These are phyloP conservation scores for Huntiella moniliformis DNA, from an alignment of 2,329 filamentous ascomycete genomes.

Conservation along the genomic window DNA sequence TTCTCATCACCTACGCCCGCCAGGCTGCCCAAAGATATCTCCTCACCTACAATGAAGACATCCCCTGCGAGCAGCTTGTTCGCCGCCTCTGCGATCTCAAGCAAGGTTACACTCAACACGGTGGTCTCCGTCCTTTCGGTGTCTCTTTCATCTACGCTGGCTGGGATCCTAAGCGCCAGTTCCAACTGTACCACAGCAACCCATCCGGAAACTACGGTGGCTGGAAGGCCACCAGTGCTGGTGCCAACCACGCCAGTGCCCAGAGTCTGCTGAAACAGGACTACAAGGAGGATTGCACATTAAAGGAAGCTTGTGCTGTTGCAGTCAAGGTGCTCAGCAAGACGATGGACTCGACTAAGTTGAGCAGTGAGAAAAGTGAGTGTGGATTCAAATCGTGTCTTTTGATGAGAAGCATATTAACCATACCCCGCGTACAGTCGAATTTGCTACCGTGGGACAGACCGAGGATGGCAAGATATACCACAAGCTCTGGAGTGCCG, in stretches of 20 bases:
- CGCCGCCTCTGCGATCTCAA: slow-evolving; percentile 93
- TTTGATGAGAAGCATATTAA: no score
- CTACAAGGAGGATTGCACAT: slow-evolving; percentile 93
- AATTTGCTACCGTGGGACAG: slow-evolving; percentile 94
- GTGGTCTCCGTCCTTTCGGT: slow-evolving; percentile 92
- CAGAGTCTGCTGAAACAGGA: slow-evolving; percentile 97
- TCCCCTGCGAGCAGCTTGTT: slow-evolving; percentile 96
- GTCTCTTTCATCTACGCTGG: slow-evolving; percentile 99
- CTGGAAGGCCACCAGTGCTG: slow-evolving; percentile 96
- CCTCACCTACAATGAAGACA: slow-evolving; percentile 98
- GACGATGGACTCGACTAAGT: slow-evolving; percentile 98
- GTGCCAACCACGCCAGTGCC: slow-evolving; percentile 93
- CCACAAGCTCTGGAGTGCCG: slow-evolving; percentile 90
- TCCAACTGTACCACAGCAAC: slow-evolving; percentile 98
- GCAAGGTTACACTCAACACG: slow-evolving; percentile 97
- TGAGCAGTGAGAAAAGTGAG: slow-evolving; percentile 98
- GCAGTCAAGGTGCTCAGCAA: slow-evolving; percentile 98
- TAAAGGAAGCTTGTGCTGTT: slow-evolving; percentile 92
- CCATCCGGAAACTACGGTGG: slow-evolving; percentile 97
- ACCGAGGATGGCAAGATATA: slow-evolving; percentile 93
- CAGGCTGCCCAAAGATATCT: slow-evolving; percentile 95
- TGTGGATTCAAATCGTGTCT: slow-evolving; percentile 16
- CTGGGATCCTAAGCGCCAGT: slow-evolving; percentile 87
- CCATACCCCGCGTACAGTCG: slow-evolving; percentile 39
- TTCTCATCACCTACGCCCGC: slow-evolving; percentile 98